phyloP scores from a whole-genome alignment of 2,329 filamentous ascomycete species.

The Apiospora sp. region DNA sequence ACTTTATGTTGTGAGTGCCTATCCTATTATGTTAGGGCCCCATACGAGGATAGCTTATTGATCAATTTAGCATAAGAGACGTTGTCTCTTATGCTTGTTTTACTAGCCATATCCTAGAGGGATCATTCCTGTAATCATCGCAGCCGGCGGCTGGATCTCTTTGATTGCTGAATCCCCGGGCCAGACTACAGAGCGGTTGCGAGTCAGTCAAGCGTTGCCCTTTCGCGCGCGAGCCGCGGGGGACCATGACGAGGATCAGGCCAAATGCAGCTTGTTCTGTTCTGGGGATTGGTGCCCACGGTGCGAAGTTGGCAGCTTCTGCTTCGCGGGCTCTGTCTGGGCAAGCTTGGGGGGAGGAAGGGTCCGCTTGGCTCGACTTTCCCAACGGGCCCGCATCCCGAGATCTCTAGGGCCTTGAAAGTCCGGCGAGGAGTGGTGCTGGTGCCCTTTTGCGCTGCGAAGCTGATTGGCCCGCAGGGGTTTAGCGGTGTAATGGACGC shows the following conservation, averaged over 20 bases:
- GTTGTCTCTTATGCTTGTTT: slow-evolving; percentile 15
- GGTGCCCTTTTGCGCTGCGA: background rate
- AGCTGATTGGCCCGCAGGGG: background rate
- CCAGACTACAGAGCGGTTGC: slow-evolving; percentile 1
- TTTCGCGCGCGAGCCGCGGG: slow-evolving; percentile 18
- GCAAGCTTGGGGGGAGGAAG: background rate
- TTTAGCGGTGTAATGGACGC: slow-evolving; percentile 11
- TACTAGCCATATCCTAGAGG: slow-evolving; percentile 5
- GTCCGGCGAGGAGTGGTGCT: background rate
- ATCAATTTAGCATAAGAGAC: slow-evolving; percentile 2
- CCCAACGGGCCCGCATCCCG: slow-evolving; percentile 15
- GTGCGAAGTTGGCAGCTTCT: background rate
- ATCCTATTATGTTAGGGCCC: background rate
- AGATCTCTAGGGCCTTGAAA: background rate
- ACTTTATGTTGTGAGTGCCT: background rate
- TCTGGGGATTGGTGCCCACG: slow-evolving; percentile 16
- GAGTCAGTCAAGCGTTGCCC: background rate
- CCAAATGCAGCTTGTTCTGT: background rate
- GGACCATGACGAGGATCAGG: slow-evolving; percentile 7
- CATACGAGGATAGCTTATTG: background rate
- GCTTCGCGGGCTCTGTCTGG: background rate
- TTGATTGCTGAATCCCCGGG: background rate
- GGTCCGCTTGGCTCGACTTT: background rate
- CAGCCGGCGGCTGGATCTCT: background rate
- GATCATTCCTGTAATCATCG: background rate